Conservation (phyloP, 2,329 filamentous ascomycete species). For the Teratosphaeria epicoccoides region DNA sequence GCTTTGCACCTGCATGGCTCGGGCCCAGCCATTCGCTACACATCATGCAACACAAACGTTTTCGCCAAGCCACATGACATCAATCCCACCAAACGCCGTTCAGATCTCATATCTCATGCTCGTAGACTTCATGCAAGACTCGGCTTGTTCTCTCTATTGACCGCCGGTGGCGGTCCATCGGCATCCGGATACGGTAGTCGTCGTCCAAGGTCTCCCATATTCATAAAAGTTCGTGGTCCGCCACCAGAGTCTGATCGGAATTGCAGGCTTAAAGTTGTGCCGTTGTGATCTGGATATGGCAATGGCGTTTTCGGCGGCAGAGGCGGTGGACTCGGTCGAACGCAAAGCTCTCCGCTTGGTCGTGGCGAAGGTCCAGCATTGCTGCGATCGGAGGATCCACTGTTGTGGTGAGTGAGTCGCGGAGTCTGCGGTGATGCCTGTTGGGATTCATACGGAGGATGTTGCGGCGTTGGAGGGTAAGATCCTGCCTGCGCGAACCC, state of each 20-base stretch:
- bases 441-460: neutral
- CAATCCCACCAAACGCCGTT: neutral
- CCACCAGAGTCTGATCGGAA: neutral
- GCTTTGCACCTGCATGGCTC: neutral
- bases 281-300: slow-evolving; percentile 15
- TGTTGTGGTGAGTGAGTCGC: neutral
- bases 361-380: slow-evolving; percentile 5
- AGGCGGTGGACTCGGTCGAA: slow-evolving; percentile 10
- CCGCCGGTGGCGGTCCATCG: slow-evolving; percentile 69
- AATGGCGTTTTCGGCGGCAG: slow-evolving; percentile 23
- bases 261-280: slow-evolving; percentile 2
- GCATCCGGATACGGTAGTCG: slow-evolving; percentile 67
- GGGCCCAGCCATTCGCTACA: neutral
- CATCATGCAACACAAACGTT: too few relatives aligned
- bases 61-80: neutral
- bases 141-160: slow-evolving; percentile 80
- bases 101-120: neutral
- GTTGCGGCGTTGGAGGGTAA: slow-evolving; percentile 1
- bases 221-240: slow-evolving; percentile 21
- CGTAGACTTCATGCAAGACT: neutral
- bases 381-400: neutral
- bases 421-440: neutral
- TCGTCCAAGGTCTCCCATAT: slow-evolving; percentile 23
- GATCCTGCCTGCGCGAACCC: slow-evolving; percentile 4
- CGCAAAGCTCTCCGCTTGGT: slow-evolving; percentile 12